A percentile compares a stretch with the other conserved stretches of the same genome.
Conservation (phyloP, 2,329 filamentous ascomycete species). For the Alternaria triticina region DNA sequence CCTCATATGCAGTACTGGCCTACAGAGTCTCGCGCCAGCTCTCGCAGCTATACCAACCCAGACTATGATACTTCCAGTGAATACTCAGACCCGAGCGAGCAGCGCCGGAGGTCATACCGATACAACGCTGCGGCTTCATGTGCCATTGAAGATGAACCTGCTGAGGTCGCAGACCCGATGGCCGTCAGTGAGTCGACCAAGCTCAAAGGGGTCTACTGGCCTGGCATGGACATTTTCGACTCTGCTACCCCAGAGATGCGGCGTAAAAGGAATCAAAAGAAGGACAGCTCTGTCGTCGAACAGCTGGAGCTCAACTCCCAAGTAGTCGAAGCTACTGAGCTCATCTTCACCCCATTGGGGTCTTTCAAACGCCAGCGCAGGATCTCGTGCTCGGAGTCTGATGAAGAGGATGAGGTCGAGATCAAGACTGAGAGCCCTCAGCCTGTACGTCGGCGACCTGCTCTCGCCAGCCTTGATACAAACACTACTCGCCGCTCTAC, state of each 20-base stretch:
- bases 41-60: constrained; percentile 45
- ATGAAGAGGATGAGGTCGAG: constrained; percentile 48
- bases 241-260: constrained; percentile 76
- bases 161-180: constrained; percentile 30
- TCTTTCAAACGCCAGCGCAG: constrained; percentile 51
- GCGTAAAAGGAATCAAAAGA: constrained; percentile 78
- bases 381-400: constrained; percentile 54
- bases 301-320: constrained; percentile 70
- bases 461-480: constrained; percentile 39
- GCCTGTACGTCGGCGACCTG: constrained; percentile 31
- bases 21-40: constrained; percentile 42
- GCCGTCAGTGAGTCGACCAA: constrained; percentile 52
- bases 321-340: constrained; percentile 68
- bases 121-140: constrained; percentile 33
- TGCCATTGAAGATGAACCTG: constrained; percentile 41
- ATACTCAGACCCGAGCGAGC: constrained; percentile 44
- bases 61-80: constrained; percentile 49
- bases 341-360: constrained; percentile 62
- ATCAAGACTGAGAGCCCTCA: constrained; percentile 46
- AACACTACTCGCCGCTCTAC: constrained; percentile 38
- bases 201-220: constrained; percentile 76
- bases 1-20: constrained; percentile 50
- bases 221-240: constrained; percentile 83
- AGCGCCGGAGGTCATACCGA: constrained; percentile 23
- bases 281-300: constrained; percentile 72